Evolutionary conservation across 192 early-diverging fungal genomes (phyloP), one percentile per base, ranked within the genome.

Genomic region (Lunasporangiospora selenospora): DNA sequence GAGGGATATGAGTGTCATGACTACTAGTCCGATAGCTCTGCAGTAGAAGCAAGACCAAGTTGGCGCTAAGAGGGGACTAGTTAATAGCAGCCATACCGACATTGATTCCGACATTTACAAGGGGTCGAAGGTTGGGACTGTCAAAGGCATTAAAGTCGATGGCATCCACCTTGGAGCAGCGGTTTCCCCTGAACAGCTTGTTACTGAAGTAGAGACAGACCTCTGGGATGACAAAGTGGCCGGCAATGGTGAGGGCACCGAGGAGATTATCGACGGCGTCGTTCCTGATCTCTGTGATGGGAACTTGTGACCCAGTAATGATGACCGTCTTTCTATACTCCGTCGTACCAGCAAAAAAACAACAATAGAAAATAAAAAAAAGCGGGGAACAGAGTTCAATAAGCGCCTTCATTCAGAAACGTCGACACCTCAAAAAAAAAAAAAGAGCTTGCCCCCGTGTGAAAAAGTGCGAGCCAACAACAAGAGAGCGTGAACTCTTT

Each of bases 241-340:
- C 95, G 12, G 98, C 98, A 60, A 99, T 97, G 2, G 95, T 99
- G 26, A 99, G 81, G 4, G 96, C 95, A 1, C 95, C 95, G 3
- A 99, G 75, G 19, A 99, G 82, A 75, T 99, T 99, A 50, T 99
- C 98, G 11, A 97, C 88, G 0, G 95, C 98, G 75, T 99, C 98
- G 78, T 96, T 99, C 42, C 98, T 87, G 30, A 99, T 90, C 75
- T 99, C 98, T 16, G 96, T 93, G 38, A 99, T 83, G 0, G 98
- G 98, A 6, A 99, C 93, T 77, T 99, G 98, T 18, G 95, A 97
- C 10, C 98, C 98, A 4, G 94, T 99, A 53, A 99, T 75, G 62
- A 99, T 98, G 29, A 99, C 95, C 16, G 96, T 92, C 71, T 99
- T 99, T 24, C 86, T 86, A 38, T 53, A 56, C 3, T 54, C 30